phyloP scores from a whole-genome alignment of 2,329 filamentous ascomycete species.

The Alternaria arborescens region DNA sequence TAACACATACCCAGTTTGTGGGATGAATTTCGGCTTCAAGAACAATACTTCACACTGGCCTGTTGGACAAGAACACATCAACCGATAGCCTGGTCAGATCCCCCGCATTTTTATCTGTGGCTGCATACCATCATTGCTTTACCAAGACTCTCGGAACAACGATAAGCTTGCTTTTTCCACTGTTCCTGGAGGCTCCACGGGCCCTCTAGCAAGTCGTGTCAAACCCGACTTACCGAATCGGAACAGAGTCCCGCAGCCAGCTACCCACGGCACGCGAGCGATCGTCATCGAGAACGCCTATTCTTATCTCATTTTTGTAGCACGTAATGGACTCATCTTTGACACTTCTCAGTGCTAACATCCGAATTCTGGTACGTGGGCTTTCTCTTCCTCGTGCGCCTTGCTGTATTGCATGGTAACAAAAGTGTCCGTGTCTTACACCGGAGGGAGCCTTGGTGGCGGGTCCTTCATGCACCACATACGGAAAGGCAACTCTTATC shows the following conservation, averaged over 20 bases:
- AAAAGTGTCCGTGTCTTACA: conserved; percentile 31
- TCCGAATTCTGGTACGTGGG: conserved; percentile 58
- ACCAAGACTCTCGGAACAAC: conserved; percentile 22
- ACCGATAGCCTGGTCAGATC: conserved; percentile 41
- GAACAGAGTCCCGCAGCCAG: conserved; percentile 38
- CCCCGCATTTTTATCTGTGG: conserved; percentile 31
- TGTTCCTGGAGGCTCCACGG: conserved; percentile 28
- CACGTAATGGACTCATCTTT: conserved; percentile 56
- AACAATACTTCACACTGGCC: conserved; percentile 54
- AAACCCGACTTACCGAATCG: conserved; percentile 31
- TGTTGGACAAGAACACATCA: conserved; percentile 57
- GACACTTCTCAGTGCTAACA: conserved; percentile 58
- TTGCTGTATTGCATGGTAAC: conserved; percentile 26
- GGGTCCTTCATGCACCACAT: conserved; percentile 39
- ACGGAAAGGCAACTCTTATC: conserved; percentile 43
- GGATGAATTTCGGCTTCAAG: conserved; percentile 55
- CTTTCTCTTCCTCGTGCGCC: conserved; percentile 33
- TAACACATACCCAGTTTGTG: conserved; percentile 23
- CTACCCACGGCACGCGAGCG: conserved; percentile 39
- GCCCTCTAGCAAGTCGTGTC: conserved; percentile 41
- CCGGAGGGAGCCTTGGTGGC: conserved; percentile 35
- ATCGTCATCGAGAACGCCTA: conserved; percentile 35
- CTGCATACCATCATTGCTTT: conserved; percentile 35
- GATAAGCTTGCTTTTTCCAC: conserved; percentile 42
- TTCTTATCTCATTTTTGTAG: conserved; percentile 42